Conservation (phyloP, 1,284 basidiomycete genomes). For the Coniferiporia weirii region DNA sequence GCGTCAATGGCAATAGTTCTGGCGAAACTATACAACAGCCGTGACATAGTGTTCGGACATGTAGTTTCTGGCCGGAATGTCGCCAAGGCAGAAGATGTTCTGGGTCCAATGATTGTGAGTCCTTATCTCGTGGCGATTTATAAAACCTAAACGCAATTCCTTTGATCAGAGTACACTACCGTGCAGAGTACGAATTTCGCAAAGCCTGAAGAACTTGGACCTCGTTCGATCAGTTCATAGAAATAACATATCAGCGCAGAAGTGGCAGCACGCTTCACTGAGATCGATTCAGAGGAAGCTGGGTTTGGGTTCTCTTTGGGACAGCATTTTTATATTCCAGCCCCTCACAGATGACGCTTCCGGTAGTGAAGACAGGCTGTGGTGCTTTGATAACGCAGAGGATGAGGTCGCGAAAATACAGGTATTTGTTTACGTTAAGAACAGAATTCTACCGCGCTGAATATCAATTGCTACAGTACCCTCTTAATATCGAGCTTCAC, state of each 20-base stretch:
- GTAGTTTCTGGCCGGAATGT: constrained; percentile 43
- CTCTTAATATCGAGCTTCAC: constrained; percentile 41
- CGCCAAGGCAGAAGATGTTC: constrained; percentile 38
- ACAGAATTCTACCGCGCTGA: background rate
- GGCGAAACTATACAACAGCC: constrained; percentile 27
- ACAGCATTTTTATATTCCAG: constrained; percentile 46
- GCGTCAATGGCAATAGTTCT: constrained; percentile 39
- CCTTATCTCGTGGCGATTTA: background rate
- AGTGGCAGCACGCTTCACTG: constrained; percentile 45
- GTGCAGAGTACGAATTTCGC: constrained; percentile 34
- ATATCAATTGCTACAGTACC: constrained; percentile 33
- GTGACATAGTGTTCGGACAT: constrained; percentile 43
- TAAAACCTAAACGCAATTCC: background rate
- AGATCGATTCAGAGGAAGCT: constrained; percentile 38
- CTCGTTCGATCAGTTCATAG: constrained; percentile 36
- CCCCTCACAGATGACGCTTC: constrained; percentile 21
- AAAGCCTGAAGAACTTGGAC: constrained; percentile 29
- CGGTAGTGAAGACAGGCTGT: constrained; percentile 28
- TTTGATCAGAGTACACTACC: constrained; percentile 41
- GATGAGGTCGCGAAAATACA: constrained; percentile 37
- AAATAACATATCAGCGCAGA: constrained; percentile 35
- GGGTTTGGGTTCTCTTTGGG: constrained; percentile 33
- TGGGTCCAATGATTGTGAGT: constrained; percentile 46
- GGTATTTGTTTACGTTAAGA: constrained; percentile 24
- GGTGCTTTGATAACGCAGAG: constrained; percentile 32